phyloP scores from a whole-genome alignment of 306 rosid species.

The Cercis canadensis region DNA sequence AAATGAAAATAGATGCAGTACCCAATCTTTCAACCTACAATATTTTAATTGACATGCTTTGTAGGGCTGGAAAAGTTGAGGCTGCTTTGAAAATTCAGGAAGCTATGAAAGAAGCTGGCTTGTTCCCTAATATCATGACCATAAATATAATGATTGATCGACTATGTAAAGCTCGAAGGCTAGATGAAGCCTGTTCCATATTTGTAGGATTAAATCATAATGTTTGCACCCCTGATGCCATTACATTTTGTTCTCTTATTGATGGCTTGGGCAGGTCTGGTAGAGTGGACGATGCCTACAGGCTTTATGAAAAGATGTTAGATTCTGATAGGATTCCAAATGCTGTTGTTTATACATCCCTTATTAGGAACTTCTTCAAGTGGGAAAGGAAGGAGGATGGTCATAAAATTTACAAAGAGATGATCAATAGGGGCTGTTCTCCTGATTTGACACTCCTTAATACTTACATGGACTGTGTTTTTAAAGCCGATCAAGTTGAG shows the following conservation, averaged over 20 bases:
- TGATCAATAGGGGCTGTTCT: constrained; percentile 69
- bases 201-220: constrained; percentile 81
- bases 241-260: constrained; percentile 88
- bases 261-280: constrained; percentile 92
- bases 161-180: constrained; percentile 80
- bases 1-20: constrained; percentile 87
- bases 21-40: constrained; percentile 88
- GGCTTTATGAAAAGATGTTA: constrained; percentile 89
- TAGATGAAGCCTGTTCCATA: constrained; percentile 88
- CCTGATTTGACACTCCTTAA: constrained; percentile 88
- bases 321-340: constrained; percentile 73
- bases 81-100: constrained; percentile 64
- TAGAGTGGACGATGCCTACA: constrained; percentile 82
- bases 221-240: constrained; percentile 68
- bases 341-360: constrained; percentile 76
- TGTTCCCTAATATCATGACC: constrained; percentile 87
- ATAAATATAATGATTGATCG: constrained; percentile 91
- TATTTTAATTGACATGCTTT: constrained; percentile 84
- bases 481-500: constrained; percentile 84
- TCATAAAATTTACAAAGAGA: constrained; percentile 92
- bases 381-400: constrained; percentile 95
- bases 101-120: constrained; percentile 83
- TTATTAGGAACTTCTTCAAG: constrained; percentile 79
- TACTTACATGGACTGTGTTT: constrained; percentile 90
- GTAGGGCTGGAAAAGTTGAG: constrained; percentile 74